These are phyloP conservation scores for Datisca glomerata DNA, from an alignment of 306 rosid species.

Conservation along the genomic window DNA sequence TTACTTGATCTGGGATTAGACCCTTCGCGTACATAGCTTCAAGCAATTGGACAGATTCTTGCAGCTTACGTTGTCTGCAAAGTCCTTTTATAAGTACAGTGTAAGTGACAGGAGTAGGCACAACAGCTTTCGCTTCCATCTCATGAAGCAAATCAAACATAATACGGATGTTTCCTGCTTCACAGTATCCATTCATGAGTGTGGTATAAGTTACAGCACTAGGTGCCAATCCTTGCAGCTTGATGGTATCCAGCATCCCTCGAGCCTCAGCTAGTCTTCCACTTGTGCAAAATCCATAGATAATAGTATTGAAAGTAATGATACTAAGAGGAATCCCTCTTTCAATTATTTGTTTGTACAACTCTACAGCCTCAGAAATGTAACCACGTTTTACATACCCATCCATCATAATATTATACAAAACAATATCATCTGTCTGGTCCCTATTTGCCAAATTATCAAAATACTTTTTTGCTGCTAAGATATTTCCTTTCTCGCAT, in stretches of 20 bases:
- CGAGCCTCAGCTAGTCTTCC: conserved; percentile 29
- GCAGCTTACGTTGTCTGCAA: conserved; percentile 25
- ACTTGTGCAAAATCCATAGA: conserved; percentile 31
- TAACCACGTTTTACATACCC: conserved; percentile 28
- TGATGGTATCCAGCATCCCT: conserved; percentile 19
- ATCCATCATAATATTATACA: conserved; percentile 42
- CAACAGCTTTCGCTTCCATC: conserved; percentile 28
- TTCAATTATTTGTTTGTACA: conserved; percentile 22
- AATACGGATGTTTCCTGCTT: conserved; percentile 19
- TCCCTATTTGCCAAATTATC: conserved; percentile 11
- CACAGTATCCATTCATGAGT: conserved; percentile 39
- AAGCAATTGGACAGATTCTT: conserved; percentile 25
- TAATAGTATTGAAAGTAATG: conserved; percentile 37
- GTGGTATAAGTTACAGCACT: conserved; percentile 35
- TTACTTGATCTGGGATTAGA: conserved; percentile 34
- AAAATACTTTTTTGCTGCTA: conserved; percentile 37
- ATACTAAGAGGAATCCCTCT: conserved; percentile 27
- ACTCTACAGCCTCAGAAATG: conserved; percentile 20
- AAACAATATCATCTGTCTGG: conserved; percentile 20
- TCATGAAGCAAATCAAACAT: conserved; percentile 21
- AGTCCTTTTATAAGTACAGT: conserved; percentile 41
- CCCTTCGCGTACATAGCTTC: conserved; percentile 24
- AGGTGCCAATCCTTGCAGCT: conserved; percentile 28
- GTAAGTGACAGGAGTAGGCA: conserved; percentile 32
- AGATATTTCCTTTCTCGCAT: conserved; percentile 22